A percentile compares a stretch with the other conserved stretches of the same genome.
Conservation (phyloP, 2,329 filamentous ascomycete species). For the Metarhizium guizhouense region DNA sequence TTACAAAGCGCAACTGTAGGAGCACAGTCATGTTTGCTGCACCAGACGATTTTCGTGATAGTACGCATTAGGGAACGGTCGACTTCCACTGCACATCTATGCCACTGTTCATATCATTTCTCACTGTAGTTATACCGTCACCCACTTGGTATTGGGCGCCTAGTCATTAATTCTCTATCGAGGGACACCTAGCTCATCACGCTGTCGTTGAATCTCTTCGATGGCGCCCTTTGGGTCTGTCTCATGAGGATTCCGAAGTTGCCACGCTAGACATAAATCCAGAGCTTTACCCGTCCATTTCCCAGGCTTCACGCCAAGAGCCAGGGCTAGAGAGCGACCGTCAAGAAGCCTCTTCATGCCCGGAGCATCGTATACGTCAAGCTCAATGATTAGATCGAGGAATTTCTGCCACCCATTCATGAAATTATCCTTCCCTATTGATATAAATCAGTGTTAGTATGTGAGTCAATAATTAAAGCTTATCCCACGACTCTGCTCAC, state of each 20-base stretch:
- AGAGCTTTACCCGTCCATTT: conserved; percentile 79
- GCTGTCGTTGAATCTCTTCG: conserved; percentile 45
- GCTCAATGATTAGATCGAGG: conserved; percentile 42
- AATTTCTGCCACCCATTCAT: conserved; percentile 44
- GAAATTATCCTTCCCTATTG: conserved; percentile 34
- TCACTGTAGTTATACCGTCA: not conserved
- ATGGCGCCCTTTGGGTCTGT: conserved; percentile 51
- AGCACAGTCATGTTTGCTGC: no score
- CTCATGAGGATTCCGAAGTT: conserved; percentile 66
- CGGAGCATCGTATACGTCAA: conserved; percentile 49
- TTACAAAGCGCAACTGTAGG: no score
- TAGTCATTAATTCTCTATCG: not conserved
- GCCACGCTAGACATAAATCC: conserved; percentile 78
- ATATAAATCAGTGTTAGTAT: not conserved
- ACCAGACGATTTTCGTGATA: no score
- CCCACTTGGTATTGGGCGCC: not conserved
- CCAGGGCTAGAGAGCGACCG: conserved; percentile 62
- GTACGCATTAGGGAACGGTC: no score
- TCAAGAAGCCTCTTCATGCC: conserved; percentile 59
- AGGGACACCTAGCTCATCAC: conserved; percentile 40
- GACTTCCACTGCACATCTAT: not conserved
- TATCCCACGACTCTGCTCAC: conserved; percentile 25
- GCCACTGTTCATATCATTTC: not conserved
- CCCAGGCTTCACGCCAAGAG: conserved; percentile 61
- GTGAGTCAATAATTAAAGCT: not conserved